Base-by-base conservation (phyloP, 805 yeast species). In the Yarrowia sp. region DNA sequence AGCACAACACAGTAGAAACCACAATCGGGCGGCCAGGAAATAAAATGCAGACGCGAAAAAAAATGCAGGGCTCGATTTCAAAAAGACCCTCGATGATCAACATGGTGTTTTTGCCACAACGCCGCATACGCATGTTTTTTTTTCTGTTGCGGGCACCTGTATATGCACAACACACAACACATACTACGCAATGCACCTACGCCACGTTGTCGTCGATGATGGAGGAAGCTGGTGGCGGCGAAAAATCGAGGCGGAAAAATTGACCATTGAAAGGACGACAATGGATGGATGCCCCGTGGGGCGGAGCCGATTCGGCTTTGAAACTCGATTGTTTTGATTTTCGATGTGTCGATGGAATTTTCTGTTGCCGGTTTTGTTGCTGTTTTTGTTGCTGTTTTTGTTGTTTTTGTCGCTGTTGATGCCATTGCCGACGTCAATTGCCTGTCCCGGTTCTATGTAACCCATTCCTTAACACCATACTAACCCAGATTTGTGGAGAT, bases 401-500 rank as follows among this genome's bases (percentile, higher is more conserved):
- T 26, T 26, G 30, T 26, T 26, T 4, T 26, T 26, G 30, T 26
- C 8, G 30, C 30, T 26, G 30, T 4, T 26, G 30, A n/a, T n/a
- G n/a, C n/a, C n/a, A n/a, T 8, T 26, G 30, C 8, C 8, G 30
- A 26, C 30, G 30, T 8, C 30, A 26, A 26, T 26, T 26, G 30
- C n/a, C n/a, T n/a, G n/a, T n/a, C n/a, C n/a, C n/a, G n/a, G n/a
- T n/a, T n/a, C 30, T 8, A 26, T 26, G 30, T 26, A 26, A 26
- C n/a, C n/a, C n/a, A n/a, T 26, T 7, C 12, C 8, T 4, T 1
- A 4, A 21, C 3, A 1, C 28, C 9, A 2, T 40, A 41, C 63
- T 58, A 65, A 66, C 58, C n/a, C 62, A 69, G 75, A 75, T 76
- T 62, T 92, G 97, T 80, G 99, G 99, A 78, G 99, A 93, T 77